phyloP scores from a whole-genome alignment of 345 rosid species.

The Sonneratia caseolaris region DNA sequence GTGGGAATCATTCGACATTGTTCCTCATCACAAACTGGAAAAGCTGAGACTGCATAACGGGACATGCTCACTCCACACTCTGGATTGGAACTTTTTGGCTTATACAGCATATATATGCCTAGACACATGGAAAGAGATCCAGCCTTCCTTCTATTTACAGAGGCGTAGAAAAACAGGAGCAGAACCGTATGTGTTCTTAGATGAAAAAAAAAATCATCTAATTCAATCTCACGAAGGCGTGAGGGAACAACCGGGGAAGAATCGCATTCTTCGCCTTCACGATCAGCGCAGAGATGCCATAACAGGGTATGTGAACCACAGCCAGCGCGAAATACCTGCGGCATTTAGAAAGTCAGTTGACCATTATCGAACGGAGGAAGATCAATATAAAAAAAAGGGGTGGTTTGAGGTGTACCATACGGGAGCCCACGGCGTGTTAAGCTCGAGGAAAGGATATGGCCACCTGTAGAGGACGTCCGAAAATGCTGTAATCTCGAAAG shows the following conservation, averaged over 20 bases:
- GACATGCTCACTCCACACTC: too few relatives aligned
- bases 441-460: conserved; percentile 87
- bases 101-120: background rate
- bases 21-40: background rate
- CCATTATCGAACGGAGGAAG: too few relatives aligned
- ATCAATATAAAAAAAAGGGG: background rate
- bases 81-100: too few relatives aligned
- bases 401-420: conserved; percentile 35
- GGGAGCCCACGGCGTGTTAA: conserved; percentile 56
- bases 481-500: background rate
- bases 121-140: background rate
- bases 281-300: conserved; percentile 45
- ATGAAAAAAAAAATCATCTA: conserved; percentile 2
- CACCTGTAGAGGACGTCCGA: conserved; percentile 38
- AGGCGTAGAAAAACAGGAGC: background rate
- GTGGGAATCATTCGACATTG: background rate
- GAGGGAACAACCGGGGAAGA: conserved; percentile 43
- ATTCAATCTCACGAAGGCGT: conserved; percentile 24
- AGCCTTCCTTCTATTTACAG: background rate
- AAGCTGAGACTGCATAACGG: background rate
- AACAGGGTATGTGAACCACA: conserved; percentile 61
- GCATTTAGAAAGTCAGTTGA: background rate
- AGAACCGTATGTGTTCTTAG: too few relatives aligned
- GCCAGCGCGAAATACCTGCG: conserved; percentile 62
- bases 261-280: conserved; percentile 34